Evolutionary conservation across 2,329 filamentous ascomycete genomes (phyloP), one percentile per base, ranked within the genome.

Genomic region (Cladorrhinum sp.): DNA sequence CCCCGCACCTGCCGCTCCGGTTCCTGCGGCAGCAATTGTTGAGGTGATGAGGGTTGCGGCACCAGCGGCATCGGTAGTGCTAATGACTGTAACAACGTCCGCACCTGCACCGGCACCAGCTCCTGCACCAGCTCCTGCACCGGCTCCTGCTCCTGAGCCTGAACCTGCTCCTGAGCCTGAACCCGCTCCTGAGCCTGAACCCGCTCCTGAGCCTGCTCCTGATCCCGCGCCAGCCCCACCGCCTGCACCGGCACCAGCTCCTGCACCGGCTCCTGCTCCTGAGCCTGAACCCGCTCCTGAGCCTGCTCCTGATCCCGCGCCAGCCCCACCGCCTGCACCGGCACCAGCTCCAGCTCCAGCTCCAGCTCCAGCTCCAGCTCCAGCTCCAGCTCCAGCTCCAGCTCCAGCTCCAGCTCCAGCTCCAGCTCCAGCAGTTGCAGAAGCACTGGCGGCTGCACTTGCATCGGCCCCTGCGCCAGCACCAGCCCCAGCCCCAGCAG

Each of bases 1-100:
- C 10, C 33, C 26, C 7, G 48, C 54, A 12, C 30, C 54, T 18
- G 30, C 33, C 24, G 14, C 39, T 24, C 30, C 30, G 23, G n/a
- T 26, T 21, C 50, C 28, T 21, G 8, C 14, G 23, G n/a, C 23
- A 24, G 23, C 50, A 28, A 53, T 53, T 3, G 46, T 49, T 49
- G 46, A 33, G 46, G 46, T 49, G 24, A 51, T 60, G 18, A 55
- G 8, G 6, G 53, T 50, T 1, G 58, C 48, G 14, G 49, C 49
- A 6, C 58, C 58, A 20, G 54, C 48, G 1, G 54, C 58, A 42
- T 60, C 49, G 28, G 58, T 60, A 12, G 58, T 57, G 23, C 16
- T 48, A 10, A 60, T 57, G 3, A 42, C 51, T 23, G 50, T 48
- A 3, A 48, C 26, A 16, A 30, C 33, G 21, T 16, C 53, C 8